Evolutionary conservation across 2,329 filamentous ascomycete species (phyloP), one percentile per base, ranked within the genome.

Genomic region (Colletotrichum tamarilloi): DNA sequence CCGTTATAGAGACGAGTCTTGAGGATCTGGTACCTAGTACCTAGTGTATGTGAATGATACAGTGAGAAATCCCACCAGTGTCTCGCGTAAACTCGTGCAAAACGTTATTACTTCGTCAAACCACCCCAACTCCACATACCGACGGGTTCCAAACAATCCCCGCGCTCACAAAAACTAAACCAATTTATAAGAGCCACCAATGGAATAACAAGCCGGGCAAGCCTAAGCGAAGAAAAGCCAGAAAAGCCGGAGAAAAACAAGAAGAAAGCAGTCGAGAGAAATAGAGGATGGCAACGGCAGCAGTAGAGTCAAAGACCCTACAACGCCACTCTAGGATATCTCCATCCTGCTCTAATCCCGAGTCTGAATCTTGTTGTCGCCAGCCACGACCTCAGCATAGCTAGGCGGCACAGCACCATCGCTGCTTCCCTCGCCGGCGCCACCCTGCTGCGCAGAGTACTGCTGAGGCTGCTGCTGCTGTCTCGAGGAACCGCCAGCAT

Each of bases 311-410:
- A 19, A 1, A 4, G 46, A n/a, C 5, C 14, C 5, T 7, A 52
- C 12, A 4, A 16, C 7, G 5, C n/a, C 28, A 5, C 9, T 12
- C 16, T 24, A 28, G 32, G 1, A 16, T 16, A 19, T 24, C 14
- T 9, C 19, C 14, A 46, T 69, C 52, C 22, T 8, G 49, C 71
- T 67, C 81, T 87, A 91, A 73, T 91, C 88, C 70, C 88, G 86
- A 22, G 83, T 88, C 87, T 98, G 97, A 63, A 98, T 88, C 89
- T 98, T 98, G 84, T 98, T 85, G 80, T 98, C 96, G 1, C 94
- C 95, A 19, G 72, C 62, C 72, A 98, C 92, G 60, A 95, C 96
- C 84, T 98, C 94, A 19, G 94, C 93, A 82, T 98, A 98, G 16
- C 93, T 94, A 4, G 97, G 96, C 55, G 96, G 95, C 49, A 90